Evolutionary conservation across 1,284 basidiomycete species (phyloP), one percentile per base, ranked within the genome.

Genomic region (Leccinum angustisporum): DNA sequence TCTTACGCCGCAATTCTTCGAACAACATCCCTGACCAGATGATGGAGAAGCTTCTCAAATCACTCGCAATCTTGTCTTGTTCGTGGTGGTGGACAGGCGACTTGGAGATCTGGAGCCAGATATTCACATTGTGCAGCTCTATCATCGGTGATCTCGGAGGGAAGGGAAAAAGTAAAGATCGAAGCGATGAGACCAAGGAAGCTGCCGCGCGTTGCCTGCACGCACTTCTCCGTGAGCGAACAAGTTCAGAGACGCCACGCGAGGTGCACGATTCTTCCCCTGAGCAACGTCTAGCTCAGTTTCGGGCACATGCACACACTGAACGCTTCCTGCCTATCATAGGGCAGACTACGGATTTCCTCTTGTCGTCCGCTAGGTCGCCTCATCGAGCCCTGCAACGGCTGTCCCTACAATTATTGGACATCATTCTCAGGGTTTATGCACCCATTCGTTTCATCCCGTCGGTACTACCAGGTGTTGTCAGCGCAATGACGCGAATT

Each of bases 121-220:
- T 95, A 18, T 92, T 96, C 76, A 90, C 89, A 77, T 81, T 97
- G 31, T 86, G 83, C 57, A 83, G 88, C 18, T 82, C 90, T n/a
- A 79, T 91, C 31, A 73, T 90, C 3, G 85, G 85, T n/a, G 81
- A 82, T 31, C 78, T 85, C 31, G 83, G 84, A 65, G 79, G 77
- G 53, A 89, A 86, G 69, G 85, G 82, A 3, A 85, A 87, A 73
- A 79, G 77, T 11, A 86, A 83, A 68, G 79, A 79, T 43, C 80
- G 88, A 60, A 87, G 87, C 62, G 91, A 93, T 54, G 93, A 95
- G 75, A 90, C 91, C 14, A 91, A 89, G 71, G 78, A 83, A 62
- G 85, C 88, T 33, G 85, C 88, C 7, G 81, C 79, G 43, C 75
- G 71, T 59, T 87, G 86, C 70, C 75, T 92, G 9, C 74, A 81